A percentile compares a stretch with the other conserved stretches of the same genome.
phyloP scores from a whole-genome alignment of 148 eudicot genomes.

The Cornus kousa region DNA sequence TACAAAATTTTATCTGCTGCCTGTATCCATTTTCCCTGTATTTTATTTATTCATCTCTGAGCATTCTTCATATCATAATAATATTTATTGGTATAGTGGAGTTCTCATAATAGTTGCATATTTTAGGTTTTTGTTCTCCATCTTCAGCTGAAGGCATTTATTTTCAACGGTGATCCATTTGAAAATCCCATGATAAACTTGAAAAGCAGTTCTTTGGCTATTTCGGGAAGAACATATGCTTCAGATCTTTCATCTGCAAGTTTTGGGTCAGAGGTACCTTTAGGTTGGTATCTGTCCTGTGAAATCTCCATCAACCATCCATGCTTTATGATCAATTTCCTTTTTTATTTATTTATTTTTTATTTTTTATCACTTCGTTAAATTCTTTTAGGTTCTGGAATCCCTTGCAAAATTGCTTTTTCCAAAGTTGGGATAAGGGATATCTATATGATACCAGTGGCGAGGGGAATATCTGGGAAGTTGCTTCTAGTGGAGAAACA shows the following conservation, averaged over 20 bases:
- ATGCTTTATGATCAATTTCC: background rate
- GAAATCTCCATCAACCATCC: background rate
- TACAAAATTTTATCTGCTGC: background rate
- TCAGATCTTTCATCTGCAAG: conserved; percentile 45
- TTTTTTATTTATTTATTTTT: background rate
- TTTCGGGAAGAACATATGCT: conserved; percentile 32
- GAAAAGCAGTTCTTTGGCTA: conserved; percentile 30
- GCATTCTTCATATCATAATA: background rate
- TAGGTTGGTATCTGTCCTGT: conserved; percentile 27
- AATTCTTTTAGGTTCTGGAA: conserved; percentile 36
- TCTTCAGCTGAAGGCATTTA: conserved; percentile 45
- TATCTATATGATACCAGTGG: conserved; percentile 47
- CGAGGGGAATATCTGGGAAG: conserved; percentile 41
- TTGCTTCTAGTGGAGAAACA: conserved; percentile 56
- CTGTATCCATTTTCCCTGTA: background rate
- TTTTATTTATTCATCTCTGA: background rate
- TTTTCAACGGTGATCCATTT: conserved; percentile 33
- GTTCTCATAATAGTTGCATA: conserved; percentile 3
- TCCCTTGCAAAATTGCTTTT: conserved; percentile 55
- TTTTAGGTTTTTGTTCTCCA: conserved; percentile 51
- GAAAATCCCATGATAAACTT: conserved; percentile 25
- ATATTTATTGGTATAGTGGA: background rate
- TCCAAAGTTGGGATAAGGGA: conserved; percentile 45
- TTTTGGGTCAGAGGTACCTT: conserved; percentile 47
- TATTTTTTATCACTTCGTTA: background rate